phyloP scores from a whole-genome alignment of 768 basidiomycete species.

The Lenzites betulinus region DNA sequence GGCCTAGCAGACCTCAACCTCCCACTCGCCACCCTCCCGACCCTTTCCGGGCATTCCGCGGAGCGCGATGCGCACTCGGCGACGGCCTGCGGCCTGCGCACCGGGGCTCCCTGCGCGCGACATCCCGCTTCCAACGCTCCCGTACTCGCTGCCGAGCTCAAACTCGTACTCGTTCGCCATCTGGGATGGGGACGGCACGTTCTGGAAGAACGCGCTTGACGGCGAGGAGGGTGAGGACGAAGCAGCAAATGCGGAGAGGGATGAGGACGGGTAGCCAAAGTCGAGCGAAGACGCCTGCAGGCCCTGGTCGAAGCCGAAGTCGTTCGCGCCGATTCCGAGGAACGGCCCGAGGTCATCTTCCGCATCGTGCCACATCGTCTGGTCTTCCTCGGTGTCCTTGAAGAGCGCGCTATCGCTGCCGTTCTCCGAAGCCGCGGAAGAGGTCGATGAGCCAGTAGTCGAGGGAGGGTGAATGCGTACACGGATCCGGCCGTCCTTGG shows the following conservation, averaged over 20 bases:
- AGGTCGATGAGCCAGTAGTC: conserved; percentile 31
- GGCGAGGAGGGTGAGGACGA: conserved; percentile 19
- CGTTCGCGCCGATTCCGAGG: conserved; percentile 49
- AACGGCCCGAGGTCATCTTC: conserved; percentile 52
- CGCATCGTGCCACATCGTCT: conserved; percentile 36
- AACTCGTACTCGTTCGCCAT: conserved; percentile 19
- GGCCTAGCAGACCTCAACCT: conserved; percentile 65
- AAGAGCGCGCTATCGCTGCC: conserved; percentile 30
- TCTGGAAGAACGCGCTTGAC: conserved; percentile 15
- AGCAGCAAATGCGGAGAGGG: conserved; percentile 1
- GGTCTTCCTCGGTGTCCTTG: conserved; percentile 27
- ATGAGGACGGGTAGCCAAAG: conserved; percentile 7
- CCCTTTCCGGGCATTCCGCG: conserved; percentile 64
- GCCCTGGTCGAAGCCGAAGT: conserved; percentile 21
- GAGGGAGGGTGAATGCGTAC: conserved; percentile 65
- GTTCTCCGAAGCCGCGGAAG: conserved; percentile 35
- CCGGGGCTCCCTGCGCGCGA: conserved; percentile 26
- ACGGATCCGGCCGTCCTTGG: conserved; percentile 70
- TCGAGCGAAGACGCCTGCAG: not conserved
- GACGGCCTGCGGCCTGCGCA: conserved; percentile 34
- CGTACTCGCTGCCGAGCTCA: conserved; percentile 23
- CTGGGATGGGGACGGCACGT: conserved; percentile 18
- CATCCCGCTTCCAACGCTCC: conserved; percentile 19
- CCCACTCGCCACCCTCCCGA: conserved; percentile 76
- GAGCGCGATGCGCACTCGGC: conserved; percentile 66